Percentiles rank a stretch among this genome's conserved stretches.
Conservation (phyloP, 192 early-diverging fungal genomes). For the Phlyctochytrium bullatum region DNA sequence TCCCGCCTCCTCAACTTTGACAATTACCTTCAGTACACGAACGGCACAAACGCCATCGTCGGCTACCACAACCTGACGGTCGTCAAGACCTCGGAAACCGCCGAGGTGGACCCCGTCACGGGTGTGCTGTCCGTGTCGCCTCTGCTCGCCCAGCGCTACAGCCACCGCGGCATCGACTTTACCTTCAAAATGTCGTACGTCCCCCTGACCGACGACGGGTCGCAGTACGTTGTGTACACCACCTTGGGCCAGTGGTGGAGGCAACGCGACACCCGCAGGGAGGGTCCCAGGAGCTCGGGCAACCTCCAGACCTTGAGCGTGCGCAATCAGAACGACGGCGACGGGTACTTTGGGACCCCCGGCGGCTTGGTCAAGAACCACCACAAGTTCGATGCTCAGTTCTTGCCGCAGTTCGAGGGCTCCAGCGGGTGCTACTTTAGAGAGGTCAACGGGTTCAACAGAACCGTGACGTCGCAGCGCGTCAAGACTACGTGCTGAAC, state of each 20-base stretch:
- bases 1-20: conserved; percentile 3
- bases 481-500: background rate
- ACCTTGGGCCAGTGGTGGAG: background rate
- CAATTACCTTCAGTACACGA: background rate
- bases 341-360: background rate
- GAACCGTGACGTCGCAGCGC: background rate
- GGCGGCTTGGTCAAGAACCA: background rate
- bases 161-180: background rate
- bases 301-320: background rate
- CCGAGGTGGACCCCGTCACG: background rate
- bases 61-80: background rate
- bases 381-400: background rate
- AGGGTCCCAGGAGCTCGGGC: background rate
- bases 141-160: background rate
- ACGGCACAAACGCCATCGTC: background rate
- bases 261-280: background rate
- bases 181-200: background rate
- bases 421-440: background rate
- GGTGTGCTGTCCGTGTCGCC: background rate
- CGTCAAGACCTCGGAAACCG: background rate
- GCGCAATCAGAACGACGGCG: background rate
- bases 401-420: background rate
- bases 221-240: background rate
- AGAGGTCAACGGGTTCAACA: conserved; percentile 1
- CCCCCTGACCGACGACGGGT: background rate